Conservation (phyloP, 2,329 filamentous ascomycete genomes). For the Sarocladiaceae sp. region DNA sequence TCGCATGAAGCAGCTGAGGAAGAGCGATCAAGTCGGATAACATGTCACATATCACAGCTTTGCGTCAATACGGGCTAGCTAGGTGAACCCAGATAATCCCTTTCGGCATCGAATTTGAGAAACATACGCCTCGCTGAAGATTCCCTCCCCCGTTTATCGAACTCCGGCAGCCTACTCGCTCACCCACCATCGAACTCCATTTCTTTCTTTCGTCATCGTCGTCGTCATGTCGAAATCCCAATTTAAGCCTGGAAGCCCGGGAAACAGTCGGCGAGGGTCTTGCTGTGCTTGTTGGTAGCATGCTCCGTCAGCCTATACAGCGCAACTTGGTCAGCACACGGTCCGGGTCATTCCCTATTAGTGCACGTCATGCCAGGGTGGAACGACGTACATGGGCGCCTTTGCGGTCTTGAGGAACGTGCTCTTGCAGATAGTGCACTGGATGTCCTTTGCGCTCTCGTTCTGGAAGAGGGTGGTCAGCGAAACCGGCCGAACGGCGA, state of each 20-base stretch:
- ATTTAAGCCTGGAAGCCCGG: conserved; percentile 33
- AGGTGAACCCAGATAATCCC: no score
- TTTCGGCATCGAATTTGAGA: conserved; percentile 3
- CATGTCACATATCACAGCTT: no score
- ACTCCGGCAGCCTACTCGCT: not conserved
- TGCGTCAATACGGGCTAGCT: no score
- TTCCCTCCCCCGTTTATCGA: conserved; percentile 1
- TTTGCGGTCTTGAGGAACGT: conserved; percentile 75
- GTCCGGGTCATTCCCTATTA: not conserved
- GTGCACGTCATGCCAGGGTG: no score
- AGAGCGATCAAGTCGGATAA: no score
- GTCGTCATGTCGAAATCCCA: not conserved
- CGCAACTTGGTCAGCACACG: conserved; percentile 12
- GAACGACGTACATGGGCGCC: conserved; percentile 54
- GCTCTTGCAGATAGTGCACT: conserved; percentile 70
- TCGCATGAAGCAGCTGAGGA: no score
- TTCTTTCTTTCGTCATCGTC: not conserved
- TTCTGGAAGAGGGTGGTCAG: conserved; percentile 45
- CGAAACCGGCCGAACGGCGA: no score
- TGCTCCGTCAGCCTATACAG: conserved; percentile 60
- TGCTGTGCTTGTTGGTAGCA: conserved; percentile 70
- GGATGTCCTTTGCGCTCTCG: conserved; percentile 66
- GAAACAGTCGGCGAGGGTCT: conserved; percentile 67
- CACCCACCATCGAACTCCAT: not conserved
- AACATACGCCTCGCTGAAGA: conserved; percentile 9